These are phyloP conservation scores for Lipomyces yamadae DNA, from an alignment of 805 yeast genomes.

Conservation along the genomic window DNA sequence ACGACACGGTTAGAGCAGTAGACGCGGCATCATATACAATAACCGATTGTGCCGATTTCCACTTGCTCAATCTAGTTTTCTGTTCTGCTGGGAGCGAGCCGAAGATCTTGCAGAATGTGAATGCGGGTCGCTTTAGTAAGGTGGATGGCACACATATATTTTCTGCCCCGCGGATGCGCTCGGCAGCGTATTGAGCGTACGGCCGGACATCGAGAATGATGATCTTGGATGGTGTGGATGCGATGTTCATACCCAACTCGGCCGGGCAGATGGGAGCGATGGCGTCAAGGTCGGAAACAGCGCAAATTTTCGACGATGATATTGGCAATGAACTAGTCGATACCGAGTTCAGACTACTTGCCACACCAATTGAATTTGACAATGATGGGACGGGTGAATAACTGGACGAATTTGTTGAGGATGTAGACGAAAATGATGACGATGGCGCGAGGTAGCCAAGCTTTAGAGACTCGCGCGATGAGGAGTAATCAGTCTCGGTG, in stretches of 20 bases:
- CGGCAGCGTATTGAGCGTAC: constrained; percentile 68
- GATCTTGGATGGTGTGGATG: constrained; percentile 38
- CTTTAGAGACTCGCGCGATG: background rate
- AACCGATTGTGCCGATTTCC: constrained; percentile 42
- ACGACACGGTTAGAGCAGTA: constrained; percentile 9
- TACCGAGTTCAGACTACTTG: background rate
- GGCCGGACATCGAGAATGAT: constrained; percentile 81
- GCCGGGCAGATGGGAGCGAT: constrained; percentile 23
- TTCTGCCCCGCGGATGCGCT: constrained; percentile 64
- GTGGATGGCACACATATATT: constrained; percentile 92
- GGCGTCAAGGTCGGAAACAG: constrained; percentile 11
- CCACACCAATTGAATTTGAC: background rate
- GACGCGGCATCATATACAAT: constrained; percentile 58
- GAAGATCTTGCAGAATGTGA: constrained; percentile 54
- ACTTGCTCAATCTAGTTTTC: constrained; percentile 38
- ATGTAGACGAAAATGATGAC: constrained; percentile 5
- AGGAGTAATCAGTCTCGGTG: background rate
- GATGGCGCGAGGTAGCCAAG: background rate
- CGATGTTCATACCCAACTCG: constrained; percentile 18
- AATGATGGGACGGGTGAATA: background rate
- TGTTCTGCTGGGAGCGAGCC: constrained; percentile 48
- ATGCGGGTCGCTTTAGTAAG: constrained; percentile 72
- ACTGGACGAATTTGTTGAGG: constrained; percentile 9
- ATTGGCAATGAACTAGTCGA: background rate
- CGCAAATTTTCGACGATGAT: background rate